A percentile compares a stretch with the other conserved stretches of the same genome.
Conservation (phyloP, 306 rosid species). For the Sesbania bispinosa region DNA sequence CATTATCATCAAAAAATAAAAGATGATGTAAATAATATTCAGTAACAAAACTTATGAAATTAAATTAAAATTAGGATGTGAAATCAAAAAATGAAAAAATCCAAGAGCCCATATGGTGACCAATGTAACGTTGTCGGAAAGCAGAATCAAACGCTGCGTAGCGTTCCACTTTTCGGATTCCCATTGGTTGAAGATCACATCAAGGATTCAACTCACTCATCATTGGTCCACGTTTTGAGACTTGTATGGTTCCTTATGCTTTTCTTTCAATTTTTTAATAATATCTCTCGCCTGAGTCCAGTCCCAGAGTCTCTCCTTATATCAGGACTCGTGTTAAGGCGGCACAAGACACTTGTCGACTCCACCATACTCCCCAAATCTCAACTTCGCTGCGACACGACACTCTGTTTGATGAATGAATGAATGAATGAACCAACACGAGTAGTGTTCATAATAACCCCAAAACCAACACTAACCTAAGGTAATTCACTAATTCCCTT, state of each 20-base stretch:
- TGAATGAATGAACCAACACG: neutral
- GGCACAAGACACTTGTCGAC: constrained; percentile 71
- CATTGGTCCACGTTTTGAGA: constrained; percentile 63
- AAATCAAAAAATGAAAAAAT: neutral
- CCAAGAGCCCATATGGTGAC: constrained; percentile 15
- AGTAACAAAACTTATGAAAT: neutral
- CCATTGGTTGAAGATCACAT: constrained; percentile 41
- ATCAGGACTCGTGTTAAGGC: constrained; percentile 45
- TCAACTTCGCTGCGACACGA: constrained; percentile 36
- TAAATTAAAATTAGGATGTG: no score
- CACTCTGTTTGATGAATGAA: no score
- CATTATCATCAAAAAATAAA: no score
- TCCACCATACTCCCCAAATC: constrained; percentile 32
- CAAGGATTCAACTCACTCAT: neutral
- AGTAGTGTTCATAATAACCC: neutral
- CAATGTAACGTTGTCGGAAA: constrained; percentile 48
- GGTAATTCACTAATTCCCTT: constrained; percentile 21
- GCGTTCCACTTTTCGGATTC: constrained; percentile 22
- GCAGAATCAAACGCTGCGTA: constrained; percentile 24
- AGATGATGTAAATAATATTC: neutral
- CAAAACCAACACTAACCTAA: neutral
- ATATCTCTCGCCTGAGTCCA: neutral
- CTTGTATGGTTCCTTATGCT: constrained; percentile 1
- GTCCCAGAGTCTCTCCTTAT: constrained; percentile 24
- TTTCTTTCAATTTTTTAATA: neutral